Conservation (phyloP, 1,284 basidiomycete species). For the Irpex sp. region DNA sequence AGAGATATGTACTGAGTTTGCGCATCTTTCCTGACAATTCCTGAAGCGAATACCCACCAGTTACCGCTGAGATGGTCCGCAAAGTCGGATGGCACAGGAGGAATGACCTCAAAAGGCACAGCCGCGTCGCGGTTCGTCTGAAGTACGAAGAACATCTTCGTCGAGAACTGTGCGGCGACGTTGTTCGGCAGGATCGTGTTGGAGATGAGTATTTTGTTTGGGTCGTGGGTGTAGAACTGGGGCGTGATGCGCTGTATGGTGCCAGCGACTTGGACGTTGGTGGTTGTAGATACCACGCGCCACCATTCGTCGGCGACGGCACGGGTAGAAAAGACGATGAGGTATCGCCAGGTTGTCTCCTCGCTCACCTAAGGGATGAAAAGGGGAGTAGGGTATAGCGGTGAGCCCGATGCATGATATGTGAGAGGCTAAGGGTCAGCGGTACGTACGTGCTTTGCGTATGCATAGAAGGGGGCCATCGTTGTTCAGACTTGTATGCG, state of each 20-base stretch:
- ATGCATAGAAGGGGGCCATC: neutral
- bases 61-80: neutral
- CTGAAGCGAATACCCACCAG: neutral
- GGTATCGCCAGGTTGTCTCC: neutral
- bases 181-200: neutral
- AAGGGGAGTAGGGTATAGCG: no score
- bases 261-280: neutral
- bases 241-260: neutral
- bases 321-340: neutral
- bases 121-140: neutral
- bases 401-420: no score
- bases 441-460: neutral
- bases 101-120: neutral
- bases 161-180: neutral
- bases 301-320: neutral
- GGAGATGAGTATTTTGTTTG: neutral
- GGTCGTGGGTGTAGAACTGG: neutral
- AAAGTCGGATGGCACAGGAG: neutral
- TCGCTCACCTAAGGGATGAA: neutral
- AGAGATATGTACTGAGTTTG: neutral
- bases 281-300: neutral
- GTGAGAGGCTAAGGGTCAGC: no score
- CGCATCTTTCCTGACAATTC: neutral
- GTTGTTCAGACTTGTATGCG: no score
- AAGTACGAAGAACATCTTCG: neutral